These are phyloP conservation scores for Somion occarium DNA, from an alignment of 1,284 basidiomycete species.

Conservation along the genomic window DNA sequence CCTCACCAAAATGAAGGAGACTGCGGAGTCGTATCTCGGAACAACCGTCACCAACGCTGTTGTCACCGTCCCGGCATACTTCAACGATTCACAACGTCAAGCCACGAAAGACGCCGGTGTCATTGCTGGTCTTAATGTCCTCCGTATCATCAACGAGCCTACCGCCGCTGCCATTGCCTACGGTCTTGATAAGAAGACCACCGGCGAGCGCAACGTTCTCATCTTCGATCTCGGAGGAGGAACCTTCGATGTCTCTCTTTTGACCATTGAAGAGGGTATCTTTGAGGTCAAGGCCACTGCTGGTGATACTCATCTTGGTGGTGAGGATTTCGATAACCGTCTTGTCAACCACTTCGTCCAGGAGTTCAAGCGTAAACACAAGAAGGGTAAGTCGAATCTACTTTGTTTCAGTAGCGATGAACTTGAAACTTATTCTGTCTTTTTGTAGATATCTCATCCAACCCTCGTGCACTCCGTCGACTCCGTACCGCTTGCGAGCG, in stretches of 20 bases:
- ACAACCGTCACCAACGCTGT: conserved; percentile 82
- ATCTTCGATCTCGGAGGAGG: conserved; percentile 99
- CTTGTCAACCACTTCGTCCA: conserved; percentile 98
- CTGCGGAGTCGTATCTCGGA: conserved; percentile 95
- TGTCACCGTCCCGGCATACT: conserved; percentile 94
- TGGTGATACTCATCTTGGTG: conserved; percentile 98
- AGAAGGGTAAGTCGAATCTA: conserved; percentile 71
- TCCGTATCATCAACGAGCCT: conserved; percentile 96
- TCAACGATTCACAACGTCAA: conserved; percentile 96
- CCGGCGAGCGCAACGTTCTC: conserved; percentile 87
- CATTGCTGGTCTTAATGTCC: conserved; percentile 87
- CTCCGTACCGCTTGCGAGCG: conserved; percentile 98
- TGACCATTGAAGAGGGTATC: conserved; percentile 98
- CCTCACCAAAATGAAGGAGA: conserved; percentile 97
- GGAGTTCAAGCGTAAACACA: conserved; percentile 99
- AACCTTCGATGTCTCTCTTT: conserved; percentile 98
- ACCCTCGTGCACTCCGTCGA: conserved; percentile 95
- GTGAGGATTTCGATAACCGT: conserved; percentile 99
- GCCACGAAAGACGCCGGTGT: conserved; percentile 93
- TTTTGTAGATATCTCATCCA: conserved; percentile 73
- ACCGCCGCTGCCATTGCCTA: conserved; percentile 95
- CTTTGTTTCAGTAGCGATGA: conserved; percentile 15
- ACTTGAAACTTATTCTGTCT: conserved; percentile 17
- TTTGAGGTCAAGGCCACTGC: conserved; percentile 99
- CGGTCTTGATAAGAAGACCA: conserved; percentile 88